Conservation (phyloP, 1,284 basidiomycete genomes). For the Blastosporella zonata region DNA sequence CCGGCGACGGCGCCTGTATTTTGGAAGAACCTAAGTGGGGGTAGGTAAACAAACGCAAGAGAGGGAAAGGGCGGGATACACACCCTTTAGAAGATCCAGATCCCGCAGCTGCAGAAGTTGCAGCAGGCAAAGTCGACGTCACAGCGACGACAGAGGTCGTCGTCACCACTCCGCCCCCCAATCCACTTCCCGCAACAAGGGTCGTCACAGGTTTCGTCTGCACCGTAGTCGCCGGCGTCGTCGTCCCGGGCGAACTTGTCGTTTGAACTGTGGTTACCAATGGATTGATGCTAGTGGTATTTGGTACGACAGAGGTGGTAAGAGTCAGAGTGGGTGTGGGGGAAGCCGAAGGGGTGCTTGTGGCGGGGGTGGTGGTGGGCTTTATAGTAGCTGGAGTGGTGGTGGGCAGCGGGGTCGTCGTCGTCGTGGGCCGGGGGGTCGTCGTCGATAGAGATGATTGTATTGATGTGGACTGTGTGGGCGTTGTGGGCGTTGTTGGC, state of each 20-base stretch:
- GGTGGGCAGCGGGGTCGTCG: background rate
- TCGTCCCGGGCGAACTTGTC: background rate
- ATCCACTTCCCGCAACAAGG: no score
- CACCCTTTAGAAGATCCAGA: background rate
- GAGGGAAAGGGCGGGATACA: background rate
- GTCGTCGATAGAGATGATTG: no score
- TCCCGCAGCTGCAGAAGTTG: background rate
- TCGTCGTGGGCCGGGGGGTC: background rate
- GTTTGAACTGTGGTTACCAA: background rate
- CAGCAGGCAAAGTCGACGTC: background rate
- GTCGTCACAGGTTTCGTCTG: background rate
- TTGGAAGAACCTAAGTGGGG: slow-evolving; percentile 56
- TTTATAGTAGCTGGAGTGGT: background rate
- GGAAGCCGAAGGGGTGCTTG: background rate
- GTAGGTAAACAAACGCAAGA: background rate
- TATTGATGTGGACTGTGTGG: no score
- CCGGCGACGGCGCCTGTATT: slow-evolving; percentile 71
- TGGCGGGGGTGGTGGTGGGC: background rate
- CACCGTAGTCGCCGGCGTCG: background rate
- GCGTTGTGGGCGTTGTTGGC: background rate
- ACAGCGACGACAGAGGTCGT: background rate
- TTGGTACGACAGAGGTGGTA: background rate
- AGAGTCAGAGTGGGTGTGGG: background rate
- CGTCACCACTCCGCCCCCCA: background rate
- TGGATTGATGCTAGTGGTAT: background rate